Percentiles rank a stretch among this genome's conserved stretches.
phyloP scores from a whole-genome alignment of 306 rosid species.

The Adenanthera pavonina region DNA sequence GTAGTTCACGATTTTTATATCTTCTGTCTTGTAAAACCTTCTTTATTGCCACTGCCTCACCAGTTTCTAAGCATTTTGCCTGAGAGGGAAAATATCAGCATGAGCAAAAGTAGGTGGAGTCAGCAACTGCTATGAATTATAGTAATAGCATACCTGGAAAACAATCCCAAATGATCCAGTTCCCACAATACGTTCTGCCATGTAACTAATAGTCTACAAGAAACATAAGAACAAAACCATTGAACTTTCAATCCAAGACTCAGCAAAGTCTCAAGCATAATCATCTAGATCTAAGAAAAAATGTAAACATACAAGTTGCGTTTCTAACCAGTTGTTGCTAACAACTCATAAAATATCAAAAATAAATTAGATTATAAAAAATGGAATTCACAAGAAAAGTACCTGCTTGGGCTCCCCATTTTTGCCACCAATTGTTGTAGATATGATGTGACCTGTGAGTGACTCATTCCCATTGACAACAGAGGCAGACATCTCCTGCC shows the following conservation, averaged over 20 bases:
- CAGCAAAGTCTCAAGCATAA: constrained; percentile 6
- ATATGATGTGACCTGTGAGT: constrained; percentile 89
- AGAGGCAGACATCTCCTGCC: constrained; percentile 82
- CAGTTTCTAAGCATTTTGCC: constrained; percentile 98
- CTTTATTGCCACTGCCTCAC: constrained; percentile 92
- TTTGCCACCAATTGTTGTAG: constrained; percentile 95
- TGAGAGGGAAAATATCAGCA: constrained; percentile 37
- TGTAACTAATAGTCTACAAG: constrained; percentile 92
- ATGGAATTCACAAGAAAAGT: constrained; percentile 27
- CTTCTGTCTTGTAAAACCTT: constrained; percentile 92
- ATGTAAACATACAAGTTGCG: background rate
- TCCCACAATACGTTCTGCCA: constrained; percentile 96
- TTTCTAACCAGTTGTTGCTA: background rate
- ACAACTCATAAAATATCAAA: constrained; percentile 25
- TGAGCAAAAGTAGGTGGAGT: constrained; percentile 1
- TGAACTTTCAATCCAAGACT: constrained; percentile 38
- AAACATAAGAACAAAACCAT: constrained; percentile 37
- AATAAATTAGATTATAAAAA: background rate
- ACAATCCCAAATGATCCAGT: constrained; percentile 95
- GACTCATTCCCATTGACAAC: constrained; percentile 82
- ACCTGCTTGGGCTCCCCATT: constrained; percentile 98
- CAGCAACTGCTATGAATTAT: constrained; percentile 8
- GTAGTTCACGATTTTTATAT: constrained; percentile 90
- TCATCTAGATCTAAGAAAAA: constrained; percentile 2
- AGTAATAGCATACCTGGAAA: constrained; percentile 69